Evolutionary conservation across 345 rosid species (phyloP).

Genomic region (Populus ilicifolia): DNA sequence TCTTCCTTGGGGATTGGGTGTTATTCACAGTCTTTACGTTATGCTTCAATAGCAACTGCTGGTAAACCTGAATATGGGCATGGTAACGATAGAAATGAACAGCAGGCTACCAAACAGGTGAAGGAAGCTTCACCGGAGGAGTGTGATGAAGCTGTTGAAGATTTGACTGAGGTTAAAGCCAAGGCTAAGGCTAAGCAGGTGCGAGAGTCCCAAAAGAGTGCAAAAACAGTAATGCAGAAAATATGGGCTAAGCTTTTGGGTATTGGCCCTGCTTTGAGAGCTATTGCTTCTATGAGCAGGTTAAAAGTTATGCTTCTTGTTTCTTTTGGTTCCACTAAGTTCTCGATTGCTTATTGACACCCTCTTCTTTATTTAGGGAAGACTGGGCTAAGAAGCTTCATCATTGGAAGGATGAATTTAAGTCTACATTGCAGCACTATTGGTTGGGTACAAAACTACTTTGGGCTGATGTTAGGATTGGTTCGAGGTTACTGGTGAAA

Average conservation of each 20-base stretch:
- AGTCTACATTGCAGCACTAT: constrained; percentile 83
- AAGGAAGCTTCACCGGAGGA: constrained; percentile 94
- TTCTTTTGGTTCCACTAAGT: constrained; percentile 9
- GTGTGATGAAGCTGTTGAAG: constrained; percentile 96
- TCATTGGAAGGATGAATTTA: constrained; percentile 89
- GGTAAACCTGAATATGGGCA: constrained; percentile 43
- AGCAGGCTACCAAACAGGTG: constrained; percentile 41
- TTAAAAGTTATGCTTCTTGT: constrained; percentile 22
- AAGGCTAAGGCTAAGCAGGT: constrained; percentile 80
- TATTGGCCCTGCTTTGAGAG: constrained; percentile 90
- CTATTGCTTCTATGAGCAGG: constrained; percentile 96
- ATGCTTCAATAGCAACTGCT: constrained; percentile 56
- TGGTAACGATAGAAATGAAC: constrained; percentile 39
- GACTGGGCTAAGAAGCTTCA: constrained; percentile 88
- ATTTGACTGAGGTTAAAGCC: constrained; percentile 71
- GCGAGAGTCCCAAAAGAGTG: constrained; percentile 58
- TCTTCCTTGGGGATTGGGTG: constrained; percentile 39
- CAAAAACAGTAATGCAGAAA: constrained; percentile 47
- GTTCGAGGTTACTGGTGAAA: constrained; percentile 80
- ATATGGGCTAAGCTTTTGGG: constrained; percentile 62
- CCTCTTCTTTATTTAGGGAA: constrained; percentile 46
- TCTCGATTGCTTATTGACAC: constrained; percentile 11
- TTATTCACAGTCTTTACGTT: constrained; percentile 34
- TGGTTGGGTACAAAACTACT: constrained; percentile 90
- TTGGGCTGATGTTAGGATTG: constrained; percentile 86